Percentiles rank a stretch among this genome's conserved stretches.
phyloP scores from a whole-genome alignment of 768 basidiomycete species.

The Gyrodon lividus region DNA sequence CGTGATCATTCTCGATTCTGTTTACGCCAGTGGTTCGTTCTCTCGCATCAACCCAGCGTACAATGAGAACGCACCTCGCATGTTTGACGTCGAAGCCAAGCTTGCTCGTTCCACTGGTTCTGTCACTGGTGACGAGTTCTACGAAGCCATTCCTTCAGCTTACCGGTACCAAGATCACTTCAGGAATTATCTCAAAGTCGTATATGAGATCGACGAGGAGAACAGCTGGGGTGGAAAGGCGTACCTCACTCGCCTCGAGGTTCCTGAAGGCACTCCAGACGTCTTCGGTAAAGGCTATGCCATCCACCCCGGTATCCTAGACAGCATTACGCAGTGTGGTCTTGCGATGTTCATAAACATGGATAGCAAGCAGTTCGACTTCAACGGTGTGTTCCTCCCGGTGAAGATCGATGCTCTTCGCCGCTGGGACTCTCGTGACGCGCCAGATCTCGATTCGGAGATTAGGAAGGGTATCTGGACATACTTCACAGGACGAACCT shows the following conservation, averaged over 20 bases:
- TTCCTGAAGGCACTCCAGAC: constrained; percentile 23
- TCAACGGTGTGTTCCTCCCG: constrained; percentile 31
- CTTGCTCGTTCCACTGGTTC: constrained; percentile 20
- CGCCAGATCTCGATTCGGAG: constrained; percentile 23
- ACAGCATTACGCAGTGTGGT: constrained; percentile 33
- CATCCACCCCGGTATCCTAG: constrained; percentile 34
- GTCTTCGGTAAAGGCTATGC: constrained; percentile 31
- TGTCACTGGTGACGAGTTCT: constrained; percentile 20
- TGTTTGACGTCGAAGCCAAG: constrained; percentile 22
- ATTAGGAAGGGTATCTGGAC: constrained; percentile 32
- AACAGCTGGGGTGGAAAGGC: constrained; percentile 26
- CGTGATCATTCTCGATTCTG: constrained; percentile 27
- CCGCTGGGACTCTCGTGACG: constrained; percentile 29
- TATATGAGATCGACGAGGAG: constrained; percentile 29
- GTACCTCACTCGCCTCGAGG: constrained; percentile 25
- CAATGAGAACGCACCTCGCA: constrained; percentile 19
- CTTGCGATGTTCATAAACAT: constrained; percentile 31
- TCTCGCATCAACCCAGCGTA: constrained; percentile 27
- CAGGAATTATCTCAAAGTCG: constrained; percentile 26
- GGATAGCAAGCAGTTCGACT: constrained; percentile 30
- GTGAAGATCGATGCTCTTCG: constrained; percentile 31
- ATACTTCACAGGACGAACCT: constrained; percentile 24
- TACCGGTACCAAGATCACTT: constrained; percentile 26
- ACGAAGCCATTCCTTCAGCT: constrained; percentile 16
- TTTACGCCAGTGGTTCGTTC: constrained; percentile 30